phyloP scores from a whole-genome alignment of 1,284 basidiomycete species.

The Laetiporus sulphureus region DNA sequence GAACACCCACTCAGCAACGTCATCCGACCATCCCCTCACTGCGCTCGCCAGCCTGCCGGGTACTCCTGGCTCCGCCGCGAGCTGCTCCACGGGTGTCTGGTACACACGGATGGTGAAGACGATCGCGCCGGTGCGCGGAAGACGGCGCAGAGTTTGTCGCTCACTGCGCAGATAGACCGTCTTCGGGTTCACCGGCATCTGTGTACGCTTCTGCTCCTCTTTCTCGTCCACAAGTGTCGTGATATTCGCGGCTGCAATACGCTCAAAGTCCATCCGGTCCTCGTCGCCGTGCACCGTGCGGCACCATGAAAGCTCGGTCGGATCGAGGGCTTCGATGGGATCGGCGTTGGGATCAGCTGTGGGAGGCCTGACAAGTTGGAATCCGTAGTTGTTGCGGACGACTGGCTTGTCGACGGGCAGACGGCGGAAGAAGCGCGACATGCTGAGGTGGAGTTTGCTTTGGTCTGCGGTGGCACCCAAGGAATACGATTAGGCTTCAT shows the following conservation, averaged over 20 bases:
- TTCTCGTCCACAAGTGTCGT: background rate
- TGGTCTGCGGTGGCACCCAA: slow-evolving; percentile 51
- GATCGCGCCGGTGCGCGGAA: slow-evolving; percentile 61
- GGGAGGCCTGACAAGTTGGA: slow-evolving; percentile 42
- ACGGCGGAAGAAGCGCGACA: slow-evolving; percentile 66
- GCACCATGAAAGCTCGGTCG: slow-evolving; percentile 66
- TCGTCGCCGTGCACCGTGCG: slow-evolving; percentile 59
- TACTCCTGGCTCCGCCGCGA: slow-evolving; percentile 57
- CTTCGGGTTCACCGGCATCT: slow-evolving; percentile 23
- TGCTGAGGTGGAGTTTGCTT: slow-evolving; percentile 56
- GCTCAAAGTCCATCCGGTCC: slow-evolving; percentile 30
- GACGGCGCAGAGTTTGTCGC: slow-evolving; percentile 65
- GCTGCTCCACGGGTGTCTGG: slow-evolving; percentile 49
- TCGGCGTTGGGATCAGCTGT: slow-evolving; percentile 13
- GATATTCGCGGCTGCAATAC: slow-evolving; percentile 10
- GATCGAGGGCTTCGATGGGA: slow-evolving; percentile 36
- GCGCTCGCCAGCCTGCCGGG: slow-evolving; percentile 63
- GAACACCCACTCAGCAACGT: slow-evolving; percentile 39
- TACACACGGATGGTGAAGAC: slow-evolving; percentile 76
- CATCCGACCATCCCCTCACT: slow-evolving; percentile 61
- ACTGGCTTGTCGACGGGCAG: slow-evolving; percentile 64
- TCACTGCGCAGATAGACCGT: slow-evolving; percentile 61
- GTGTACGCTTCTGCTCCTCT: too few relatives aligned
- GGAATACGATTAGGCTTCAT: background rate
- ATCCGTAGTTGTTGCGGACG: slow-evolving; percentile 65